Evolutionary conservation across 805 yeast genomes (phyloP).

Genomic region (Barnettozyma sucrosica): DNA sequence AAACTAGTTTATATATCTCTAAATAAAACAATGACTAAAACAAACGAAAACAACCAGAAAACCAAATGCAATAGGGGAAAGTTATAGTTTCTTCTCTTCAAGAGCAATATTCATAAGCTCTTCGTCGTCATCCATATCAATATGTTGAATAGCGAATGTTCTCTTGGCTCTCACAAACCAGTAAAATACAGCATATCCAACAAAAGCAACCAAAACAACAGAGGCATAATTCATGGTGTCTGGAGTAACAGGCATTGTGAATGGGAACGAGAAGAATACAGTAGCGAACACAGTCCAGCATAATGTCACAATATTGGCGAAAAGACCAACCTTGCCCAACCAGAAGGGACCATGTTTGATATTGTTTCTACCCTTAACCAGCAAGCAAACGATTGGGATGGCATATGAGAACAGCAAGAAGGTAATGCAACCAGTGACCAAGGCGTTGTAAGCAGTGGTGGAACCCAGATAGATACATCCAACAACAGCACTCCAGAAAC

Average conservation of each 20-base stretch:
- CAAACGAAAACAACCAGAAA: neutral
- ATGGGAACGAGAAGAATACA: constrained; percentile 60
- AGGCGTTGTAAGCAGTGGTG: constrained; percentile 59
- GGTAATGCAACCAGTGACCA: constrained; percentile 53
- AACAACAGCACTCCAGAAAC: constrained; percentile 43
- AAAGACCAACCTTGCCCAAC: constrained; percentile 48
- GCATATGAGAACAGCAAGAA: constrained; percentile 51
- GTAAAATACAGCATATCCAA: constrained; percentile 39
- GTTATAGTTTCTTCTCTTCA: neutral
- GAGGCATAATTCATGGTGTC: constrained; percentile 65
- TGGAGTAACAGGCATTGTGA: constrained; percentile 50
- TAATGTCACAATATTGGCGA: constrained; percentile 45
- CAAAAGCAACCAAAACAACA: constrained; percentile 45
- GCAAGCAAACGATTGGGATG: constrained; percentile 46
- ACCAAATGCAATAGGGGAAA: neutral
- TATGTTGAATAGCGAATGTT: constrained; percentile 25
- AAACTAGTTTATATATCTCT: too few relatives aligned
- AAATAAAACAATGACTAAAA: neutral
- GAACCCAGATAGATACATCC: constrained; percentile 62
- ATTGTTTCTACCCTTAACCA: constrained; percentile 43
- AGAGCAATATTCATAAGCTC: neutral
- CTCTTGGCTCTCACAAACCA: constrained; percentile 44
- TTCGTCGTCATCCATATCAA: constrained; percentile 6
- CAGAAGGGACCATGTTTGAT: constrained; percentile 62
- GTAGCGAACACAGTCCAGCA: constrained; percentile 53